phyloP scores from a whole-genome alignment of 257 asterid genomes.

The Capsicum chinense region DNA sequence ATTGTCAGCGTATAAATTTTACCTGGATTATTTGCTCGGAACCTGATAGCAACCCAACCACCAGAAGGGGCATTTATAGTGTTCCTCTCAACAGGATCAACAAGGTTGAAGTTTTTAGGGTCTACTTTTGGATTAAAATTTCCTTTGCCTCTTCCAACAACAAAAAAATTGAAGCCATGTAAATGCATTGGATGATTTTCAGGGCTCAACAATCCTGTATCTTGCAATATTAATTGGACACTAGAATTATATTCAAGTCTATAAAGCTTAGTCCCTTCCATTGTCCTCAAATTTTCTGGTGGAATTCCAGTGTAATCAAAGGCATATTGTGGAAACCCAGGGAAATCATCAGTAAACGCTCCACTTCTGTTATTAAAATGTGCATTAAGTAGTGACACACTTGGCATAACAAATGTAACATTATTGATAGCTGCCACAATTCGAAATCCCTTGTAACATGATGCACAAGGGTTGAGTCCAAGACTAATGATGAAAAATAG shows the following conservation, averaged over 20 bases:
- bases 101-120: constrained; percentile 49
- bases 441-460: constrained; percentile 43
- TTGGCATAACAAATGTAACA: constrained; percentile 58
- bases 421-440: constrained; percentile 61
- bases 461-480: constrained; percentile 50
- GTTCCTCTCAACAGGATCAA: constrained; percentile 72
- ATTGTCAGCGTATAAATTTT: background rate
- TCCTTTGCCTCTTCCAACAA: constrained; percentile 54
- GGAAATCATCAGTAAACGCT: constrained; percentile 64
- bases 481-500: constrained; percentile 58
- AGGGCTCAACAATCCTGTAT: constrained; percentile 59
- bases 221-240: constrained; percentile 60
- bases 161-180: constrained; percentile 63
- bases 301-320: constrained; percentile 55
- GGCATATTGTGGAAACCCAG: constrained; percentile 44
- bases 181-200: constrained; percentile 66
- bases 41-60: constrained; percentile 68
- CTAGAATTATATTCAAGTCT: constrained; percentile 53
- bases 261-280: constrained; percentile 56
- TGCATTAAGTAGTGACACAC: constrained; percentile 51
- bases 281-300: constrained; percentile 53
- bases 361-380: constrained; percentile 60
- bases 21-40: constrained; percentile 70
- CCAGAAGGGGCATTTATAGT: constrained; percentile 61
- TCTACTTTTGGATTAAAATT: constrained; percentile 50